Percentiles rank a stretch among this genome's conserved stretches.
Conservation (phyloP, 1,139 yeast genomes). For the Geotrichum candidum region DNA sequence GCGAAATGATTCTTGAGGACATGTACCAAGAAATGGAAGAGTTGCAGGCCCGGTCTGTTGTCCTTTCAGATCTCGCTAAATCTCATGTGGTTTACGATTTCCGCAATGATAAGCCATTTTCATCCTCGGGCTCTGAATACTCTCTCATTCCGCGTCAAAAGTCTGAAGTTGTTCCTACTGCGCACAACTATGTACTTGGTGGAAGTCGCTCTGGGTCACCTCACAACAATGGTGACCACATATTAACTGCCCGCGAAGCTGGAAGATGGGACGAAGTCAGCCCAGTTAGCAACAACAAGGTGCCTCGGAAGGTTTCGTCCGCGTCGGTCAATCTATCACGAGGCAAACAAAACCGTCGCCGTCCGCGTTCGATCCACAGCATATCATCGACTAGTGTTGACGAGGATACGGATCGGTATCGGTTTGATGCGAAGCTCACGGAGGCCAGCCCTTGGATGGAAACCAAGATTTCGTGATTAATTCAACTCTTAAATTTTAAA, state of each 20-base stretch:
- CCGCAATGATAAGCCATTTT: not conserved
- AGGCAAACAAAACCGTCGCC: conserved; percentile 13
- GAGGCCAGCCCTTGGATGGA: not conserved
- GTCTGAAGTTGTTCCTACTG: not conserved
- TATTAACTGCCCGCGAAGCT: not conserved
- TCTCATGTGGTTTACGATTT: not conserved
- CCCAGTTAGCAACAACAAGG: not conserved
- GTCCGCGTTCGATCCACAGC: conserved; percentile 1
- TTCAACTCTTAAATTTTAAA: not conserved
- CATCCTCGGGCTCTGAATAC: not conserved
- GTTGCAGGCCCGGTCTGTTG: conserved; percentile 25
- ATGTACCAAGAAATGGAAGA: conserved; percentile 31
- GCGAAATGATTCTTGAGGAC: conserved; percentile 27
- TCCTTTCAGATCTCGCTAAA: conserved; percentile 6
- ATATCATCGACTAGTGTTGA: not conserved
- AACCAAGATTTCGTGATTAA: not conserved
- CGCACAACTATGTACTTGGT: not conserved
- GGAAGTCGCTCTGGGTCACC: not conserved
- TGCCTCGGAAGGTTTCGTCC: conserved; percentile 10
- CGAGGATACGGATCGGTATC: not conserved
- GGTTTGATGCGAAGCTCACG: not conserved
- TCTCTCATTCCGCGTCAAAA: not conserved
- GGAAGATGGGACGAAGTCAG: not conserved
- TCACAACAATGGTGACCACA: conserved; percentile 14
- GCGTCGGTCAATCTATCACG: conserved; percentile 11